Conservation (phyloP, 106 monocot genomes). For the Xerophyta viscosa region DNA sequence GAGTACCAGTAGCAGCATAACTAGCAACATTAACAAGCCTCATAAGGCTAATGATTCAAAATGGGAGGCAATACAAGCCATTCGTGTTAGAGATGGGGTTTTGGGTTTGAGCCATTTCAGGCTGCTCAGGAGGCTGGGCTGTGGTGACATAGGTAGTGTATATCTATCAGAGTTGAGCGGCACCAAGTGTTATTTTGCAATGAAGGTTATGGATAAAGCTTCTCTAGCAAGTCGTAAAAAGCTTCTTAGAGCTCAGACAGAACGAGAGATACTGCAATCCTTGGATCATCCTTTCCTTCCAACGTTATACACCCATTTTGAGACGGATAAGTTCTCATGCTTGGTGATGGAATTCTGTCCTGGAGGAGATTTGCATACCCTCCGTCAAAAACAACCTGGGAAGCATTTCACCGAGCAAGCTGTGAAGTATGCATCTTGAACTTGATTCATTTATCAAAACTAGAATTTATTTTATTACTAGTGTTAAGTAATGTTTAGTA, state of each 20-base stretch:
- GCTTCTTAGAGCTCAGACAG: constrained; percentile 12
- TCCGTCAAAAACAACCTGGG: constrained; percentile 15
- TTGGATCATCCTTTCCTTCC: constrained; percentile 15
- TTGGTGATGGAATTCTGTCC: constrained; percentile 21
- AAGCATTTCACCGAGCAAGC: constrained; percentile 14
- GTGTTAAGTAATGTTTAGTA: too few species aligned
- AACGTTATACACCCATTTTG: constrained; percentile 15
- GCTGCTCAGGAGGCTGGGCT: constrained; percentile 15
- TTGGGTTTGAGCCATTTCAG: constrained; percentile 14
- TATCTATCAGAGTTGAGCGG: constrained; percentile 18
- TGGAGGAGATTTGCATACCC: constrained; percentile 13
- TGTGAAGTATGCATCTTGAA: constrained; percentile 9
- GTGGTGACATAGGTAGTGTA: constrained; percentile 17
- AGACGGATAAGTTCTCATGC: constrained; percentile 18
- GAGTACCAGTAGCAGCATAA: constrained; percentile 16
- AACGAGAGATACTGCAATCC: constrained; percentile 15
- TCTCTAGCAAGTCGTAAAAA: constrained; percentile 12
- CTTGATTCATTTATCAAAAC: background rate
- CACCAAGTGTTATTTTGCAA: constrained; percentile 14
- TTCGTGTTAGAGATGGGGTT: constrained; percentile 7
- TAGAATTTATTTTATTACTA: too few species aligned
- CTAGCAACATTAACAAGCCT: constrained; percentile 12
- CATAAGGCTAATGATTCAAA: constrained; percentile 14
- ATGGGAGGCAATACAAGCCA: constrained; percentile 17
- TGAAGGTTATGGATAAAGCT: constrained; percentile 17